A percentile compares a stretch with the other conserved stretches of the same genome.
Evolutionary conservation across 2,329 filamentous ascomycete species (phyloP).

Genomic region (Cryphonectria carpinicola): DNA sequence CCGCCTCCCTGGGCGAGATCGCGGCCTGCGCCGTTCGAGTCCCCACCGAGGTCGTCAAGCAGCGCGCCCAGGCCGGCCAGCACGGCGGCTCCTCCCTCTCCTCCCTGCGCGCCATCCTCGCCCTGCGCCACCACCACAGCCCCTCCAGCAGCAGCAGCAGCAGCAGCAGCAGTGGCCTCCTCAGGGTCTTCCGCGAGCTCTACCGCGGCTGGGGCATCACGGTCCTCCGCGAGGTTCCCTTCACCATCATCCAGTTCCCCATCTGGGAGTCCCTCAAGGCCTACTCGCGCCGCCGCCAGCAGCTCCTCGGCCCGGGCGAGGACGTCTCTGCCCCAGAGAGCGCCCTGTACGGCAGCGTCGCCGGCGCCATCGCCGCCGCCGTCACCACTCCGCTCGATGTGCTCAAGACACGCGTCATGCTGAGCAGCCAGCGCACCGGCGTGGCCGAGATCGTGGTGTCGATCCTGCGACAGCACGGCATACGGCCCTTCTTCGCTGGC

Average conservation of each 20-base stretch:
- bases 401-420: slow-evolving; percentile 95
- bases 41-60: slow-evolving; percentile 96
- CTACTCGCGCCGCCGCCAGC: slow-evolving; percentile 51
- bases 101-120: slow-evolving; percentile 72
- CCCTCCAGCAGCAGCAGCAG: background rate
- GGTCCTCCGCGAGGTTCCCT: slow-evolving; percentile 93
- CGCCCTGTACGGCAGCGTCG: slow-evolving; percentile 80
- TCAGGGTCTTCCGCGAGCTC: slow-evolving; percentile 75
- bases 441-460: slow-evolving; percentile 62
- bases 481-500: slow-evolving; percentile 73
- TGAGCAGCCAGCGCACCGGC: slow-evolving; percentile 70
- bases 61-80: slow-evolving; percentile 87
- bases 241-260: slow-evolving; percentile 96
- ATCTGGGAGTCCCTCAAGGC: slow-evolving; percentile 93
- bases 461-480: slow-evolving; percentile 68
- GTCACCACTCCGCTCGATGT: slow-evolving; percentile 94
- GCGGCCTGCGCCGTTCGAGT: slow-evolving; percentile 91
- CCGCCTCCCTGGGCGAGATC: slow-evolving; percentile 84
- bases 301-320: slow-evolving; percentile 32
- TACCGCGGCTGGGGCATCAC: slow-evolving; percentile 94
- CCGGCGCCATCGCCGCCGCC: slow-evolving; percentile 83
- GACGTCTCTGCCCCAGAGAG: slow-evolving; percentile 75
- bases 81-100: slow-evolving; percentile 71
- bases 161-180: slow-evolving; percentile 42
- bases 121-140: slow-evolving; percentile 42